These are phyloP conservation scores for Cytospora piceae DNA, from an alignment of 2,329 filamentous ascomycete genomes.

Conservation along the genomic window DNA sequence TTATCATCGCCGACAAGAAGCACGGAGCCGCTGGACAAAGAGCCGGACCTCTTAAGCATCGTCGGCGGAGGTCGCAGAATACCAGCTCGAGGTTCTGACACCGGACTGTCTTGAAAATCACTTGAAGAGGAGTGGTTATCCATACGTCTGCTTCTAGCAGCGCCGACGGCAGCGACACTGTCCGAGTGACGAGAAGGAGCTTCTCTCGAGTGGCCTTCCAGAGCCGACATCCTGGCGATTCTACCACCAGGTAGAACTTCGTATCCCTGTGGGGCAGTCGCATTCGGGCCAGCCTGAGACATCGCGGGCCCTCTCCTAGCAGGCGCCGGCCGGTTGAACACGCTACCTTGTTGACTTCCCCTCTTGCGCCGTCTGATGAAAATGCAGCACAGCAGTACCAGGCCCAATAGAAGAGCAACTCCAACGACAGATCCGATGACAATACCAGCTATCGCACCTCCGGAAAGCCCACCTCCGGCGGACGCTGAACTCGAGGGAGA, in stretches of 20 bases:
- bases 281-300: slow-evolving; percentile 42
- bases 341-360: slow-evolving; percentile 67
- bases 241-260: slow-evolving; percentile 83
- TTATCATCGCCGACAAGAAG: slow-evolving; percentile 73
- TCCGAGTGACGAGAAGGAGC: slow-evolving; percentile 59
- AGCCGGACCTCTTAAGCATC: slow-evolving; percentile 75
- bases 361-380: slow-evolving; percentile 52
- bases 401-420: slow-evolving; percentile 67
- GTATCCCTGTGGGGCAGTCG: slow-evolving; percentile 56
- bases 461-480: slow-evolving; percentile 59
- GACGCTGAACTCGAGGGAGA: slow-evolving; percentile 44
- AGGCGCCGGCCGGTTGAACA: slow-evolving; percentile 90
- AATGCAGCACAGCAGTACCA: slow-evolving; percentile 71
- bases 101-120: slow-evolving; percentile 71
- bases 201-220: slow-evolving; percentile 74
- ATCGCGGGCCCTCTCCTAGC: slow-evolving; percentile 54
- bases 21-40: slow-evolving; percentile 81
- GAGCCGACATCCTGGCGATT: slow-evolving; percentile 92
- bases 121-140: slow-evolving; percentile 72
- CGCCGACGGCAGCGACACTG: slow-evolving; percentile 49
- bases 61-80: slow-evolving; percentile 61
- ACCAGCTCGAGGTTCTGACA: slow-evolving; percentile 63
- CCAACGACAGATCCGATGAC: slow-evolving; percentile 80
- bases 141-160: slow-evolving; percentile 49
- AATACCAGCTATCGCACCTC: slow-evolving; percentile 89